A percentile compares a stretch with the other conserved stretches of the same genome.
phyloP scores from a whole-genome alignment of 768 basidiomycete species.

The Boletus reticulatus region DNA sequence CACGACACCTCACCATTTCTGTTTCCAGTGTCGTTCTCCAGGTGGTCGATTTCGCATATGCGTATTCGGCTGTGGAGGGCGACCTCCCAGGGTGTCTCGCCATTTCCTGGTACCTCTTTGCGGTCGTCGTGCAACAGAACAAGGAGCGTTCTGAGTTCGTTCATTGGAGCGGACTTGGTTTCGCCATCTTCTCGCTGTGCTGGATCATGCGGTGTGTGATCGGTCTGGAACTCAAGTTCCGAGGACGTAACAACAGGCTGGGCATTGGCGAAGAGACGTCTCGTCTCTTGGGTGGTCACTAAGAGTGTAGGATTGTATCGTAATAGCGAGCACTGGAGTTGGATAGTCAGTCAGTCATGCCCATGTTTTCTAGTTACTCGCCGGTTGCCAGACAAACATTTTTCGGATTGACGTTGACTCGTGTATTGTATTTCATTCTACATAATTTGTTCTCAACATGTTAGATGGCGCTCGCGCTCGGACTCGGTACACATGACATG shows the following conservation, averaged over 20 bases:
- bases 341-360: slow-evolving; percentile 8
- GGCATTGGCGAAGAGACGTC: slow-evolving; percentile 33
- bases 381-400: not conserved
- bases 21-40: slow-evolving; percentile 50
- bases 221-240: slow-evolving; percentile 35
- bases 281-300: slow-evolving; percentile 31
- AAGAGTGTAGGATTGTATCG: not conserved
- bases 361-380: not conserved
- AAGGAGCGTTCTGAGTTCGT: slow-evolving; percentile 48
- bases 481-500: slow-evolving; percentile 1
- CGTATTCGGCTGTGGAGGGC: slow-evolving; percentile 61
- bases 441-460: slow-evolving; percentile 13
- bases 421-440: slow-evolving; percentile 13
- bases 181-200: slow-evolving; percentile 60
- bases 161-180: slow-evolving; percentile 65
- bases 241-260: slow-evolving; percentile 31
- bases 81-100: slow-evolving; percentile 68
- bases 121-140: slow-evolving; percentile 55
- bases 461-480: slow-evolving; percentile 9
- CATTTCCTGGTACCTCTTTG: slow-evolving; percentile 65
- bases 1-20: no score
- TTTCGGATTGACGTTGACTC: not conserved
- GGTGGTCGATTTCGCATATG: slow-evolving; percentile 58
- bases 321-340: not conserved
- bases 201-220: slow-evolving; percentile 59